Evolutionary conservation across 192 early-diverging fungal genomes (phyloP), one percentile per base, ranked within the genome.

Genomic region (Lunasporangiospora selenospora): DNA sequence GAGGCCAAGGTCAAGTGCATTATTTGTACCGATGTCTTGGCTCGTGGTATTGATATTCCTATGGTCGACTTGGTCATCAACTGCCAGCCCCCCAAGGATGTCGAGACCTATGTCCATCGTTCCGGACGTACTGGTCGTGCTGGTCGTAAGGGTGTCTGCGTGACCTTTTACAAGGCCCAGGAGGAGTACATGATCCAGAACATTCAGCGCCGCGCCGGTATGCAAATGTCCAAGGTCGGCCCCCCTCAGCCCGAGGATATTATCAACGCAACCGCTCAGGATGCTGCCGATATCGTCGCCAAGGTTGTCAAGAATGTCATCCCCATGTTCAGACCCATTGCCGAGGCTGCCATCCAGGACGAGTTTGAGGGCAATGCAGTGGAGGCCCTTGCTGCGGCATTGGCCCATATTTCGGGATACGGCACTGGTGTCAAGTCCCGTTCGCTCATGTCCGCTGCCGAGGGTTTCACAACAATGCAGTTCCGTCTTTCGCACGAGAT

Each of bases 21-120:
- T 50, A 89, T 98, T 32, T 91, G 93, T 69, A 97, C 96, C 3
- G 96, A 98, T 76, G 96, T 98, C 21, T 86, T 91, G 34, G 95
- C 95, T 27, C 93, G 96, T 78, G 96, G 96, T 63, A 83, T 97
- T 57, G 95, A 97, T 83, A 96, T 98, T 63, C 94, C 93, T 38
- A 91, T 95, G 81, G 93, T 97, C 44, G 96, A 97, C 83, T 80
- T 98, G 34, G 96, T 98, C 19, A 93, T 98, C 82, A 97, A 98
- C 81, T 89, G 89, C 64, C 94, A 97, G 62, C 95, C 95, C 41
- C 95, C 95, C 54, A 85, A 87, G 75, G 95, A 98, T 75, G 83
- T 95, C 19, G 95, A 98, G 67, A 87, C 90, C 21, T 98, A 98
- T 71, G 93, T 98, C 42, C 96, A 98, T 81, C 89, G 96, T 50